Percentiles rank a stretch among this genome's conserved stretches.
Conservation (phyloP, 75 land plant species). For the Adiantum capillusveneris region DNA sequence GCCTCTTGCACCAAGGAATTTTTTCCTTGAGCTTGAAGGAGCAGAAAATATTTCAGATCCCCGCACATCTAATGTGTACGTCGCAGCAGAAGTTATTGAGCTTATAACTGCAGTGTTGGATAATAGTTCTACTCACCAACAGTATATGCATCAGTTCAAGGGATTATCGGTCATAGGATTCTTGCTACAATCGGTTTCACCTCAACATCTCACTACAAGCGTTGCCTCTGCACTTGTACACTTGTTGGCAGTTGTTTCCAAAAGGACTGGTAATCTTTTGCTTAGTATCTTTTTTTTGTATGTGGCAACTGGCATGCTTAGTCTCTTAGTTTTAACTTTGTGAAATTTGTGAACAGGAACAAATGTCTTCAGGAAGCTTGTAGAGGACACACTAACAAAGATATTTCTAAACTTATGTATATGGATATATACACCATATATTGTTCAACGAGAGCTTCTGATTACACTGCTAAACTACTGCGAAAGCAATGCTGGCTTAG, state of each 20-base stretch:
- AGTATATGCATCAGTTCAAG: conserved; percentile 67
- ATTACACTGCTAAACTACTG: conserved; percentile 68
- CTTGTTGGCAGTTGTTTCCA: conserved; percentile 41
- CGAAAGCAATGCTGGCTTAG: conserved; percentile 49
- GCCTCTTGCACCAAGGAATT: conserved; percentile 10
- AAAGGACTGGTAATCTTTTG: conserved; percentile 43
- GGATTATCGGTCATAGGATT: conserved; percentile 82
- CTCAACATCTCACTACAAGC: conserved; percentile 58
- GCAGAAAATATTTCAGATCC: neutral
- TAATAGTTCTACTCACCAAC: conserved; percentile 75
- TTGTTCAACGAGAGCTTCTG: conserved; percentile 71
- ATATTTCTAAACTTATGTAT: conserved; percentile 73
- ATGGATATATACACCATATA: conserved; percentile 67
- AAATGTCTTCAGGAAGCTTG: conserved; percentile 56
- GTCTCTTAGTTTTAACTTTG: neutral
- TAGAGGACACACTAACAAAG: conserved; percentile 57
- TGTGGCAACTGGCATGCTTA: neutral
- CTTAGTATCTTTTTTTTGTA: conserved; percentile 1
- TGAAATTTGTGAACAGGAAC: conserved; percentile 14
- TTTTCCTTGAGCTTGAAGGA: neutral
- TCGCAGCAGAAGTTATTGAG: conserved; percentile 76
- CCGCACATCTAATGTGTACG: conserved; percentile 32
- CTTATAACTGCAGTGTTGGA: conserved; percentile 69
- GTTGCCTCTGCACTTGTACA: conserved; percentile 64
- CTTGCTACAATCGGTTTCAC: conserved; percentile 78